Evolutionary conservation across 2,329 filamentous ascomycete genomes (phyloP), one percentile per base, ranked within the genome.

Genomic region (Exophiala phaeomuriformis): DNA sequence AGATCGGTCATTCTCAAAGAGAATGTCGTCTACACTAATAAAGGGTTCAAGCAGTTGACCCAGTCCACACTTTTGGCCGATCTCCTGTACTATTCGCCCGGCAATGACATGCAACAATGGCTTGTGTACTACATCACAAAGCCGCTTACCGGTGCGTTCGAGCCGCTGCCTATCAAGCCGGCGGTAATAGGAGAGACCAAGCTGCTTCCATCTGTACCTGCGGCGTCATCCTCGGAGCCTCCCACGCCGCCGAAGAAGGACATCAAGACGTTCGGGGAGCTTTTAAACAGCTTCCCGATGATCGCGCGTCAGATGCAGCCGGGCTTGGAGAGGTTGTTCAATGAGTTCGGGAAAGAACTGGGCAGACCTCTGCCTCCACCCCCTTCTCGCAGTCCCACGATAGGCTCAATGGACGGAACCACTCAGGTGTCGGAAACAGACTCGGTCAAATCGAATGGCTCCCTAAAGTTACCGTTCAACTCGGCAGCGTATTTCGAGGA

Each of bases 301-400:
- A 97, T 98, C 63, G 90, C 90, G 28, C 81, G 88, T 55, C 93
- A 98, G 69, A 95, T 98, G 90, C 90, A 96, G 63, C 81, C 85
- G 1, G 93, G 93, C 0, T 72, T 98, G 33, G 91, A 98, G 65
- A 85, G 84, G 64, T 73, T 97, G 29, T 95, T 97, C 66, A 83
- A 85, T 56, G 90, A 97, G 63, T 97, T 98, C 67, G 85, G 83
- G 4, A 82, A 82, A 42, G 86, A 91, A 51, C 85, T 96, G 61
- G 88, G 94, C 60, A 90, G 87, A 64, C 89, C 89, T 4, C 70
- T 95, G 4, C 89, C 89, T 2, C 85, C 86, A 10, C 85, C 86
- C 1, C 86, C 78, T 27, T 75, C 72, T 31, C 64, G 62, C 35
- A 46, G 45, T 50, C 37, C 58, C 29, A 51, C 58, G 3, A 35